A percentile compares a stretch with the other conserved stretches of the same genome.
These are phyloP conservation scores for Cornus suecica DNA, from an alignment of 148 eudicot genomes.

Conservation along the genomic window DNA sequence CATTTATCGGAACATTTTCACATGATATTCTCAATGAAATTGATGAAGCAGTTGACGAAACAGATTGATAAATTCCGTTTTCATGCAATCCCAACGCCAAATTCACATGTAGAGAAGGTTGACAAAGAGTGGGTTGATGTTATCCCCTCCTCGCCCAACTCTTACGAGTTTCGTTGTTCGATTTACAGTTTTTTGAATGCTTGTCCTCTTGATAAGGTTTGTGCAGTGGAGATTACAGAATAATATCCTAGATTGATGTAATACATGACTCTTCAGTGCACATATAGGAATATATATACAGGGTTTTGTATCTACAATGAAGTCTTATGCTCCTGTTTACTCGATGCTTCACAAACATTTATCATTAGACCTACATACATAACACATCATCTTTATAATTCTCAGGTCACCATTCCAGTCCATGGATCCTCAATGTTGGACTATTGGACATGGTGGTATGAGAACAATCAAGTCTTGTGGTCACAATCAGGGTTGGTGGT, in stretches of 20 bases:
- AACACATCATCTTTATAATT: too few relatives aligned
- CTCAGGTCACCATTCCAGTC: too few relatives aligned
- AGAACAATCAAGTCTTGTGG: too few relatives aligned
- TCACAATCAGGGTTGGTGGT: too few relatives aligned
- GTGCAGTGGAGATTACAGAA: constrained; percentile 51
- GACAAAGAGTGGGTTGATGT: constrained; percentile 73
- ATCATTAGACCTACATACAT: too few relatives aligned
- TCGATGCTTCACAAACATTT: too few relatives aligned
- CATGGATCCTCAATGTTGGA: too few relatives aligned
- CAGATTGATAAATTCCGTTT: constrained; percentile 42
- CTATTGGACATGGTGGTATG: too few relatives aligned
- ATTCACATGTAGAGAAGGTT: constrained; percentile 60
- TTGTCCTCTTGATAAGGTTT: constrained; percentile 40
- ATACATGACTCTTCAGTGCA: background rate
- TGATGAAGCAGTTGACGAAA: constrained; percentile 44
- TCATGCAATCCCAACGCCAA: constrained; percentile 30
- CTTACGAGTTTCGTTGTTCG: constrained; percentile 71
- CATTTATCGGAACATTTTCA: constrained; percentile 44
- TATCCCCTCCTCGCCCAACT: constrained; percentile 56
- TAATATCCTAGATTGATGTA: constrained; percentile 20
- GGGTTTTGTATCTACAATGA: background rate
- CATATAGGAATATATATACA: background rate
- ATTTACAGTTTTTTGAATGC: constrained; percentile 46
- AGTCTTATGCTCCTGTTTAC: background rate
- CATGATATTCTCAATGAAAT: constrained; percentile 50